Evolutionary conservation across 2,329 filamentous ascomycete genomes (phyloP), one percentile per base, ranked within the genome.

Genomic region (Penicillium sp.): DNA sequence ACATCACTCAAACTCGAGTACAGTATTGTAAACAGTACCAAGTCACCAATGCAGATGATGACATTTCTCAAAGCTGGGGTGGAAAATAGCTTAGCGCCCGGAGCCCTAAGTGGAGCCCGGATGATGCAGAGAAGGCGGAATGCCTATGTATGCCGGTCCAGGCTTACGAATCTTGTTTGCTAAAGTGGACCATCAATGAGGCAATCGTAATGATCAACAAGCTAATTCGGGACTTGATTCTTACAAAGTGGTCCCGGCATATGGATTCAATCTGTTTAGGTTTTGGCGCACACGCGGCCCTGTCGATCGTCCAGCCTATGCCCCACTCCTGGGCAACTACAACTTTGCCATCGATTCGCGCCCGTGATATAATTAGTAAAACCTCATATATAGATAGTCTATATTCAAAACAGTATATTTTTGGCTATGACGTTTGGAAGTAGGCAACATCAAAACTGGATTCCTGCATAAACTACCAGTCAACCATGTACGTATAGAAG

Each of bases 201-300:
- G 48, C 48, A 50, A 50, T 37, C 19, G n/a, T 3, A 24, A 27
- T 39, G 48, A 50, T 50, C 48, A 16, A 19, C 22, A 21, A 48
- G 21, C 35, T 42, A 42, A 26, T 19, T 14, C 21, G 19, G 33
- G 10, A 13, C 13, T 26, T 19, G 29, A 8, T 9, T n/a, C 19
- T 22, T 27, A 13, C 22, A 27, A 27, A 42, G 19, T 42, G 33
- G 48, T 27, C 29, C 27, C 48, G 27, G 33, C 33, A 39, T 21
- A 26, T 33, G 13, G 5, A 37, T n/a, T 42, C 22, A 42, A 26
- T 19, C 8, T 19, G 48, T 24, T 39, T 26, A 11, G 22, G 21
- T 42, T 49, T 42, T 26, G 48, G 22, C 48, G 48, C 16, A 50
- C 48, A 50, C 48, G 48, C 48, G 48, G 48, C 48, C 22, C 48